Evolutionary conservation across 1,284 basidiomycete genomes (phyloP).

Genomic region (Coriolopsis trogii): DNA sequence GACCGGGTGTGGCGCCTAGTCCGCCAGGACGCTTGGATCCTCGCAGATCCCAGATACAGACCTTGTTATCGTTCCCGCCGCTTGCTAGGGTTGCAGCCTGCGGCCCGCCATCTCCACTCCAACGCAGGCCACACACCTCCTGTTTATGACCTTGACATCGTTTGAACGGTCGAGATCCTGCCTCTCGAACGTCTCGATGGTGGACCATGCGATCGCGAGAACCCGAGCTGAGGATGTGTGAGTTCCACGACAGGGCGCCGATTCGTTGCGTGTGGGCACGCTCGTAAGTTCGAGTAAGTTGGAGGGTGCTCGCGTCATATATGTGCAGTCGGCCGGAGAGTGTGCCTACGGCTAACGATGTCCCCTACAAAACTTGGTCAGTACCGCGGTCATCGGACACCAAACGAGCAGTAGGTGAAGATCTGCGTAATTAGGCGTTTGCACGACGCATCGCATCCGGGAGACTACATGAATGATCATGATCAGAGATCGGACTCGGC

Average conservation of each 20-base stretch:
- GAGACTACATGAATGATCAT: no score
- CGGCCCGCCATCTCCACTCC: conserved; percentile 70
- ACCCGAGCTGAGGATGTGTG: conserved; percentile 87
- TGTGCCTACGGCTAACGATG: conserved; percentile 91
- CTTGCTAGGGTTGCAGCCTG: conserved; percentile 67
- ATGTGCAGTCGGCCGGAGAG: conserved; percentile 88
- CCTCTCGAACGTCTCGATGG: conserved; percentile 89
- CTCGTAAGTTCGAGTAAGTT: conserved; percentile 84
- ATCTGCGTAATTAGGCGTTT: no score
- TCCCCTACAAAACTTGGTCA: conserved; percentile 55
- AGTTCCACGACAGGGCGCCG: conserved; percentile 94
- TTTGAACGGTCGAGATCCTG: conserved; percentile 72
- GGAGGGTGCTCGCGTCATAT: conserved; percentile 88
- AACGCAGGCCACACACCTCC: conserved; percentile 96
- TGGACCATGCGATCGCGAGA: conserved; percentile 91
- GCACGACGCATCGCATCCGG: no score
- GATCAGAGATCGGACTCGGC: no score
- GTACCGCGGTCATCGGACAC: not conserved
- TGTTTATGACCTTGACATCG: conserved; percentile 86
- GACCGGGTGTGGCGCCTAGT: conserved; percentile 26
- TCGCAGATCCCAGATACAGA: conserved; percentile 92
- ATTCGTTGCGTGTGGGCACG: conserved; percentile 89
- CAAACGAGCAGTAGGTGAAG: no score
- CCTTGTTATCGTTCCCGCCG: conserved; percentile 98
- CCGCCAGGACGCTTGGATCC: conserved; percentile 53